Base-by-base conservation (phyloP, 768 basidiomycete species). In the Auriculariales sp. region DNA sequence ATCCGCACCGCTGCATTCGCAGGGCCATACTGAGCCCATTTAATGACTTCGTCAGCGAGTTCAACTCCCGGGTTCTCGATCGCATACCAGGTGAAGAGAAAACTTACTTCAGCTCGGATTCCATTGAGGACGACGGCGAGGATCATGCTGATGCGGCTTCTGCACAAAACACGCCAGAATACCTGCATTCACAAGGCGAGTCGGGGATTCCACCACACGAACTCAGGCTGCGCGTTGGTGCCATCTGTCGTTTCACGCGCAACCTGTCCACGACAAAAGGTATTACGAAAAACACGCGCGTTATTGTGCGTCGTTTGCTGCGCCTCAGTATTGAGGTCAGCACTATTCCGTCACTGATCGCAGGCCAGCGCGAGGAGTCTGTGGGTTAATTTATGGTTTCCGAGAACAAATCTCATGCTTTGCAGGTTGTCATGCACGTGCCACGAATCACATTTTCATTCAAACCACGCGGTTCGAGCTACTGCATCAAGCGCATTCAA, bases 1-100 rank as follows among this genome's bases (percentile, higher is more conserved):
- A 32, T 15, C 31, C 31, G 9, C n/a, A 46, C 0, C 30, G 24
- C 0, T 66, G 66, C 42, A 51, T 64, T 6, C 48, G 50, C 30
- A 61, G 63, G 6, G 56, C 63, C 0, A 66, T 71, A 52, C 62
- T 71, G 12, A 63, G 66, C 0, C 68, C 68, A 9, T 65, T 62
- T 5, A 70, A 70, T 49, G 31, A 34, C 0, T 62, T 67, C 36
- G 64, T 69, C 7, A 63, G 68, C 34, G 49, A 45, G 2, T 69
- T 64, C 56, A 70, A 71, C 53, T 46, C 53, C 4, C 46, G 45
- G 2, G 62, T 70, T 17, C 53, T 70, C 9, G 30, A 55, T 1
- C 47, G 53, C 0, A 44, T 69, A 5, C 27, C 47, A 1, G 64
- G 67, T 15, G 31, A 32, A 32, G 31, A 7, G 31, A 7, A 15